These are phyloP conservation scores for Eutrema japonicum DNA, from an alignment of 345 rosid genomes.

Conservation along the genomic window DNA sequence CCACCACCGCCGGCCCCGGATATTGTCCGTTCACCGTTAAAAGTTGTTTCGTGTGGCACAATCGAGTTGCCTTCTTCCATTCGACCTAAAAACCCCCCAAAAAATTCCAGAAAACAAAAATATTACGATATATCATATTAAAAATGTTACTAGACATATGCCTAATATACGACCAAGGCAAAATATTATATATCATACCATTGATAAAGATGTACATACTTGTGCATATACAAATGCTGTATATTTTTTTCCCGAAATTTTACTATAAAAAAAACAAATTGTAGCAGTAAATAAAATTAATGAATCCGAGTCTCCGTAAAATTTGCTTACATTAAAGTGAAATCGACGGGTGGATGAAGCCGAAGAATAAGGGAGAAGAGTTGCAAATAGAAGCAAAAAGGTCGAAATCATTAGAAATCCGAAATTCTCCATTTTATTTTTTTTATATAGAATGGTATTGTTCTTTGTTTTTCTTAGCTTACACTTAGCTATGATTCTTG, in stretches of 20 bases:
- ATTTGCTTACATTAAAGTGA: slow-evolving; percentile 51
- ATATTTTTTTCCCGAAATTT: too few species aligned
- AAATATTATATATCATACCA: background rate
- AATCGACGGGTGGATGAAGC: slow-evolving; percentile 48
- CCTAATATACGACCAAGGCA: background rate
- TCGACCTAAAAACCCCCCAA: slow-evolving; percentile 41
- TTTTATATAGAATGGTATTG: background rate
- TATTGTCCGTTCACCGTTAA: slow-evolving; percentile 68
- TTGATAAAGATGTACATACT: background rate
- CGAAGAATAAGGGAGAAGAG: slow-evolving; percentile 36
- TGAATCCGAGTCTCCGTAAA: background rate
- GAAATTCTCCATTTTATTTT: slow-evolving; percentile 32
- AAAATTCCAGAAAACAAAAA: background rate
- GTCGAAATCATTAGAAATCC: slow-evolving; percentile 21
- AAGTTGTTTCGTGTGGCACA: slow-evolving; percentile 62
- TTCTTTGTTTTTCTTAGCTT: background rate
- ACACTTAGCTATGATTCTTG: slow-evolving; percentile 24
- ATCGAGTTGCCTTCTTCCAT: slow-evolving; percentile 59
- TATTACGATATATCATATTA: background rate
- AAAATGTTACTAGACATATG: background rate
- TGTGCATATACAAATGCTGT: background rate
- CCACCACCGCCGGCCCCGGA: slow-evolving; percentile 69
- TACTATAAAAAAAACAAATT: background rate
- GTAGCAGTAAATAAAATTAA: background rate
- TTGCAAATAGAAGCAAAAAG: slow-evolving; percentile 32